Conservation (phyloP, 78 protist genomes). For the Planoprotostelium fungivorum region DNA sequence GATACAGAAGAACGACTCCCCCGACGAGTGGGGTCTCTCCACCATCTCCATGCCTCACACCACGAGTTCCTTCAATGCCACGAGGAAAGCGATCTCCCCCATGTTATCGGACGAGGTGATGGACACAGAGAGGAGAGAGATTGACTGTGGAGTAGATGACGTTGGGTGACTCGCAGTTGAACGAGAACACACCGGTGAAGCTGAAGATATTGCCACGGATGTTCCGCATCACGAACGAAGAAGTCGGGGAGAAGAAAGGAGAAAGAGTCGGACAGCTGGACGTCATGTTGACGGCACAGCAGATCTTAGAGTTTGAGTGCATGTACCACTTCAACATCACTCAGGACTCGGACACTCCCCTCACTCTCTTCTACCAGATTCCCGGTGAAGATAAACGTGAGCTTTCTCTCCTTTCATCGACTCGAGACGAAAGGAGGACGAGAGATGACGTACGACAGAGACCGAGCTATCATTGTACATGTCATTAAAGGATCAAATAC, state of each 20-base stretch:
- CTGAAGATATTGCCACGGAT: background rate
- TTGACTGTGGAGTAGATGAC: no score
- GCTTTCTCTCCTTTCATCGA: no score
- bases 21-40: background rate
- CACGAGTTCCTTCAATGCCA: background rate
- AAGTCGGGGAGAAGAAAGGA: background rate
- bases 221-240: background rate
- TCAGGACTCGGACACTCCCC: background rate
- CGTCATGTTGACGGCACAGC: background rate
- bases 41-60: background rate
- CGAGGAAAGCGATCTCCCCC: background rate
- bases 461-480: background rate
- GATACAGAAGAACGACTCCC: background rate
- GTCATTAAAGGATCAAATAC: background rate
- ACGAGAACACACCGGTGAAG: background rate
- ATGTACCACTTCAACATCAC: background rate
- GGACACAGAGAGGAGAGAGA: no score
- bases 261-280: background rate
- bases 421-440: no score
- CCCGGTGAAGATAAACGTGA: background rate
- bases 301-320: background rate
- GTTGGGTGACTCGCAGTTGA: background rate
- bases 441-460: background rate
- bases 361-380: background rate
- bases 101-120: background rate